Conservation (phyloP, 2,329 filamentous ascomycete genomes). For the Blumeria hordei region DNA sequence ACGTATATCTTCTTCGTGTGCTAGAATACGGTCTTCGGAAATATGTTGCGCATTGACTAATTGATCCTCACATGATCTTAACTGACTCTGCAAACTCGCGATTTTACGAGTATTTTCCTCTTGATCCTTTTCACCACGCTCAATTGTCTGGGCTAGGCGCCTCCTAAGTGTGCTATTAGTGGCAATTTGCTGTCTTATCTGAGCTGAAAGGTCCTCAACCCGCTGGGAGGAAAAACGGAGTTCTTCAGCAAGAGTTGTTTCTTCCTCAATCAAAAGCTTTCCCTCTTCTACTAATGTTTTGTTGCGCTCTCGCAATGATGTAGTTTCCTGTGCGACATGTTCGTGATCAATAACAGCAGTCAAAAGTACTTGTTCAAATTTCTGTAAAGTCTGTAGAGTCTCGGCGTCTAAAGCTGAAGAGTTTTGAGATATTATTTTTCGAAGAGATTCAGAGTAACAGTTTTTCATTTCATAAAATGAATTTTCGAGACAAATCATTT, state of each 20-base stretch:
- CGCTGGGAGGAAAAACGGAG: slow-evolving; percentile 49
- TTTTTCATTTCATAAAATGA: slow-evolving; percentile 54
- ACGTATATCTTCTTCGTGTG: slow-evolving; percentile 68
- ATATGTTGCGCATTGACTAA: slow-evolving; percentile 62
- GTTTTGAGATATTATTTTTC: slow-evolving; percentile 41
- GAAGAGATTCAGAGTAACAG: slow-evolving; percentile 41
- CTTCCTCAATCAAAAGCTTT: slow-evolving; percentile 29
- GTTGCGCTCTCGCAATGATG: slow-evolving; percentile 36
- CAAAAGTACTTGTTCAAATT: slow-evolving; percentile 43
- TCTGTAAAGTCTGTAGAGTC: slow-evolving; percentile 35
- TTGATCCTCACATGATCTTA: slow-evolving; percentile 64
- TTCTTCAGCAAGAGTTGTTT: slow-evolving; percentile 41
- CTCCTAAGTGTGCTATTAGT: slow-evolving; percentile 51
- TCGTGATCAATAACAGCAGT: slow-evolving; percentile 49
- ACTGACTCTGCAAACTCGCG: slow-evolving; percentile 54
- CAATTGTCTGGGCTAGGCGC: slow-evolving; percentile 56
- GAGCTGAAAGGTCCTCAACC: slow-evolving; percentile 54
- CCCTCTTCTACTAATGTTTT: slow-evolving; percentile 31
- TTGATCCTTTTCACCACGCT: slow-evolving; percentile 65
- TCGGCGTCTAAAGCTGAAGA: slow-evolving; percentile 27
- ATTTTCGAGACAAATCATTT: slow-evolving; percentile 46
- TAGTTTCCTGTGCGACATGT: slow-evolving; percentile 39
- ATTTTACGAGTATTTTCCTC: slow-evolving; percentile 60
- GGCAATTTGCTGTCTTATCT: slow-evolving; percentile 61
- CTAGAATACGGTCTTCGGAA: slow-evolving; percentile 60